Percentiles rank a stretch among this genome's conserved stretches.
Evolutionary conservation across 1,284 basidiomycete genomes (phyloP).

Genomic region (Apiotrichum veenhuisii): DNA sequence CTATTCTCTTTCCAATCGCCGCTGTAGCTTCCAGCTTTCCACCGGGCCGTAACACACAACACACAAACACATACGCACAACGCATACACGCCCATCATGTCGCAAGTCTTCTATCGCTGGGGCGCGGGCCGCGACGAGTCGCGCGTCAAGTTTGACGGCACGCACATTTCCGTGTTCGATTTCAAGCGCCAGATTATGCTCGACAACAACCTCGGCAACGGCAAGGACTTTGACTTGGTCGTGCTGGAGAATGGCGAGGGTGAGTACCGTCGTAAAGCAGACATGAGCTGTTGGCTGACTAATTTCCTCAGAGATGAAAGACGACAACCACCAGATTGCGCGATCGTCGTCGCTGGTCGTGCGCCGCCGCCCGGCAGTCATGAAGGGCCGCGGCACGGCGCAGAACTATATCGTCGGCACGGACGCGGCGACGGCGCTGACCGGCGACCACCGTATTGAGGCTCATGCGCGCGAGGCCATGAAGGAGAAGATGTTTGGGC

Average conservation of each 20-base stretch:
- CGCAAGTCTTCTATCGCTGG: conserved; percentile 98
- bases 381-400: conserved; percentile 85
- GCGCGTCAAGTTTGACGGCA: conserved; percentile 94
- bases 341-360: conserved; percentile 91
- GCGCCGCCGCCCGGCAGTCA: conserved; percentile 73
- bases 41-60: background rate
- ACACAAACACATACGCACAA: too few relatives aligned
- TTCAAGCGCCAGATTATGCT: conserved; percentile 97
- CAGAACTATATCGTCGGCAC: conserved; percentile 73
- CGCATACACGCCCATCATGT: conserved; percentile 56
- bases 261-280: conserved; percentile 48
- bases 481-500: conserved; percentile 36
- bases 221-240: conserved; percentile 92
- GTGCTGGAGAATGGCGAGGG: conserved; percentile 79
- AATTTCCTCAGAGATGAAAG: conserved; percentile 75
- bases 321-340: conserved; percentile 86
- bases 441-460: conserved; percentile 47
- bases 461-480: conserved; percentile 42
- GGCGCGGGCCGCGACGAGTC: conserved; percentile 92
- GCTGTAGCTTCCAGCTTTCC: background rate
- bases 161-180: conserved; percentile 97
- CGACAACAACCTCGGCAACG: conserved; percentile 88
- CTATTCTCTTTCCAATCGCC: too few relatives aligned
- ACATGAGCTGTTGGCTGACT: background rate
- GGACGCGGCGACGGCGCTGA: conserved; percentile 37